Percentiles rank a stretch among this genome's conserved stretches.
phyloP scores from a whole-genome alignment of 2,329 filamentous ascomycete species.

The Aureobasidium leucospermi region DNA sequence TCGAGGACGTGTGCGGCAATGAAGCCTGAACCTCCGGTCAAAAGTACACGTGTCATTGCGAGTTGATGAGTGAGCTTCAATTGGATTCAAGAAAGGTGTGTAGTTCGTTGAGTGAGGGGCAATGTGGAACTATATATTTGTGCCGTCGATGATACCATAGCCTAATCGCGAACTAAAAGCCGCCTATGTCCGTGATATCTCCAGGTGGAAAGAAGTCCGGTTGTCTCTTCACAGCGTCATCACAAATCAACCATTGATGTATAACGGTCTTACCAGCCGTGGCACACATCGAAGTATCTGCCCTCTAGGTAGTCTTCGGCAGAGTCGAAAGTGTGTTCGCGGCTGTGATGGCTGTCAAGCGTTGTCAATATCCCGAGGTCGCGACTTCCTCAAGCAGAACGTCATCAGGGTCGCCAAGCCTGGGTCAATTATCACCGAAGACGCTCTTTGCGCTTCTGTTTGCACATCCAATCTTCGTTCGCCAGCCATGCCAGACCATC shows the following conservation, averaged over 20 bases:
- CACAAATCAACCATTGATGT: background rate
- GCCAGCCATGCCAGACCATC: background rate
- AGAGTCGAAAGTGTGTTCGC: too few species aligned
- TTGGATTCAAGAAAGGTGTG: background rate
- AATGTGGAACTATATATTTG: background rate
- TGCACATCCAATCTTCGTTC: background rate
- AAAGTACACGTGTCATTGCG: slow-evolving; percentile 27
- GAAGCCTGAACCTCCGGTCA: slow-evolving; percentile 52
- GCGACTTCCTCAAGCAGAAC: background rate
- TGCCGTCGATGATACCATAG: slow-evolving; percentile 6
- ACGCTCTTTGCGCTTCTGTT: background rate
- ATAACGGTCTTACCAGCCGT: too few species aligned
- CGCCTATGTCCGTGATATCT: slow-evolving; percentile 2
- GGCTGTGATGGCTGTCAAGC: background rate
- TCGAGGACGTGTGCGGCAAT: slow-evolving; percentile 60
- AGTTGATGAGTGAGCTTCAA: background rate
- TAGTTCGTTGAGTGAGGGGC: background rate
- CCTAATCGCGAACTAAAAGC: background rate
- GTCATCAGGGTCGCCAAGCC: slow-evolving; percentile 3
- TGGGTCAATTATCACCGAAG: background rate
- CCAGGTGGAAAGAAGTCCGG: background rate
- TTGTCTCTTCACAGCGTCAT: background rate
- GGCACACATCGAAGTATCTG: too few species aligned
- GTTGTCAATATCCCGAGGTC: background rate
- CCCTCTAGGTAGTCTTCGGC: too few species aligned